Conservation (phyloP, 2,329 filamentous ascomycete species). For the Exophiala lecanii-corni region DNA sequence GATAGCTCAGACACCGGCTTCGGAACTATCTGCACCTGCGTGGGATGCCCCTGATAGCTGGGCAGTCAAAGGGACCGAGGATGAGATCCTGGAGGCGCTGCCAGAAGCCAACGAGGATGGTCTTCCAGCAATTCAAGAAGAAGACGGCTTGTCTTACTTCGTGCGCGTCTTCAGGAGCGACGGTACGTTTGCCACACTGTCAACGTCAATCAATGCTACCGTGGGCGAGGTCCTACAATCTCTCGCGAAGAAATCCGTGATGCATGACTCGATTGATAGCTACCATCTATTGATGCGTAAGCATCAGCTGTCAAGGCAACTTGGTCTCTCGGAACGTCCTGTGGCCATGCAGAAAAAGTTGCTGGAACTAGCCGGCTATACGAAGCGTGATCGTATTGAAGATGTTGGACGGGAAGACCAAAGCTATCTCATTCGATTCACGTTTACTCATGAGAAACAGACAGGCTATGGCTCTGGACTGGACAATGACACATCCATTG, state of each 20-base stretch:
- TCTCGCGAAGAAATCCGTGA: conserved; percentile 88
- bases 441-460: conserved; percentile 85
- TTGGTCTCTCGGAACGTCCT: conserved; percentile 73
- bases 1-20: conserved; percentile 29
- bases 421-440: conserved; percentile 92
- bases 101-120: conserved; percentile 58
- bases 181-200: conserved; percentile 89
- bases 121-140: conserved; percentile 64
- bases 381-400: conserved; percentile 78
- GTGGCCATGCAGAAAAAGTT: conserved; percentile 87
- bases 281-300: conserved; percentile 95
- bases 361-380: conserved; percentile 87
- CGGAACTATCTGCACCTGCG: conserved; percentile 47
- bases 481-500: conserved; percentile 72
- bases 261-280: conserved; percentile 84
- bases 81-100: conserved; percentile 33
- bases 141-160: conserved; percentile 74
- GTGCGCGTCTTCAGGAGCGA: conserved; percentile 94
- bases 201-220: conserved; percentile 74
- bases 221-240: conserved; percentile 84
- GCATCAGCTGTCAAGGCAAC: conserved; percentile 79
- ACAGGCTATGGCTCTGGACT: conserved; percentile 70
- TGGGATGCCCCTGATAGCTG: conserved; percentile 98
- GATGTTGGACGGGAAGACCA: conserved; percentile 96
- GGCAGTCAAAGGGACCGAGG: conserved; percentile 68